These are phyloP conservation scores for Rhododendron griersonianum DNA, from an alignment of 148 eudicot genomes.

Conservation along the genomic window DNA sequence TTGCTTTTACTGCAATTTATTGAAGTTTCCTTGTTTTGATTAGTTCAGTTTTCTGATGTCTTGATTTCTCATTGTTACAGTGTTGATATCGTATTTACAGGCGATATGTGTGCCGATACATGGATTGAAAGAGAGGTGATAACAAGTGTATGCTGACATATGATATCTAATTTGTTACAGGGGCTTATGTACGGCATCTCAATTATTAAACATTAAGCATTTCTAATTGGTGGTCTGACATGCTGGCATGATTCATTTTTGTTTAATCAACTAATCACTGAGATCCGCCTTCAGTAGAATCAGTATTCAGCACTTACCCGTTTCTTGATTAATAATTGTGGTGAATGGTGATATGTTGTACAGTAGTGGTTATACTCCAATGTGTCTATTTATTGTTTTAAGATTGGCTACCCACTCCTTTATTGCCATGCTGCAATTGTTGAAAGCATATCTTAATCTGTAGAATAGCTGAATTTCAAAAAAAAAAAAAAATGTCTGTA, in stretches of 20 bases:
- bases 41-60: constrained; percentile 9
- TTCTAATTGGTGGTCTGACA: not conserved
- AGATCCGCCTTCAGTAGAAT: not conserved
- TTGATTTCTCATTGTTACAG: constrained; percentile 44
- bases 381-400: not conserved
- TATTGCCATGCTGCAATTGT: not conserved
- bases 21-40: not conserved
- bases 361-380: not conserved
- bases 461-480: not conserved
- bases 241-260: not conserved
- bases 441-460: not conserved
- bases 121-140: constrained; percentile 99
- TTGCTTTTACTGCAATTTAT: not conserved
- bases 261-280: not conserved
- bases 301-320: not conserved
- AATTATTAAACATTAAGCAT: constrained; percentile 1
- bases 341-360: not conserved
- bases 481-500: not conserved
- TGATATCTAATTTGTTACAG: not conserved
- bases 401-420: not conserved
- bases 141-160: not conserved
- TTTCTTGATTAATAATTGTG: not conserved
- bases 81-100: constrained; percentile 70
- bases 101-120: constrained; percentile 88
- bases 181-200: not conserved